phyloP scores from a whole-genome alignment of 192 early-diverging fungal species.

The Coemansia sp. region DNA sequence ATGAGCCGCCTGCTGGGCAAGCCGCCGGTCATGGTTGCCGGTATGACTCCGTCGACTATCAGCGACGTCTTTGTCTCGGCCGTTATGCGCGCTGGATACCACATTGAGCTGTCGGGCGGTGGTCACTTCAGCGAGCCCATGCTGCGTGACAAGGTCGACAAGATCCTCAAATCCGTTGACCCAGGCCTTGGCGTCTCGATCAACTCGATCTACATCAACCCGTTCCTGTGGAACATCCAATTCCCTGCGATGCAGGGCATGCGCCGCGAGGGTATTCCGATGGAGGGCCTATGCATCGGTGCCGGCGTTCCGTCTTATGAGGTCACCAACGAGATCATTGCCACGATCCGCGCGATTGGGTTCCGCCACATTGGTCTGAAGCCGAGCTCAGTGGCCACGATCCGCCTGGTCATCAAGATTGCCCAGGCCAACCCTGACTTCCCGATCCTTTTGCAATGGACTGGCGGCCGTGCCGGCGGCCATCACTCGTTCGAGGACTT shows the following conservation, averaged over 20 bases:
- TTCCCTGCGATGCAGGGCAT: slow-evolving; percentile 82
- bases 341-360: slow-evolving; percentile 76
- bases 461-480: slow-evolving; percentile 92
- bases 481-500: slow-evolving; percentile 98
- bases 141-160: slow-evolving; percentile 75
- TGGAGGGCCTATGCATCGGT: slow-evolving; percentile 89
- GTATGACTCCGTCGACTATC: slow-evolving; percentile 92
- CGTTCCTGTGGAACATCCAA: slow-evolving; percentile 84
- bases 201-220: slow-evolving; percentile 89
- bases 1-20: slow-evolving; percentile 85
- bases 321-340: slow-evolving; percentile 82
- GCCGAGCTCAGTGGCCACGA: slow-evolving; percentile 85
- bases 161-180: slow-evolving; percentile 75
- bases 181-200: slow-evolving; percentile 84
- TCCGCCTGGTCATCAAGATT: slow-evolving; percentile 82
- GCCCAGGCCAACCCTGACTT: slow-evolving; percentile 84
- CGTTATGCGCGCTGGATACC: slow-evolving; percentile 87
- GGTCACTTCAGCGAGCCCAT: slow-evolving; percentile 85
- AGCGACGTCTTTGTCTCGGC: slow-evolving; percentile 80
- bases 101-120: slow-evolving; percentile 89
- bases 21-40: slow-evolving; percentile 90
- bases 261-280: slow-evolving; percentile 85
- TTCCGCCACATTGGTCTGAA: slow-evolving; percentile 88
- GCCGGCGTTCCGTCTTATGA: slow-evolving; percentile 89
- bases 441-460: slow-evolving; percentile 94